These are phyloP conservation scores for Ustilago crameri DNA, from an alignment of 1,284 basidiomycete genomes.

Conservation along the genomic window DNA sequence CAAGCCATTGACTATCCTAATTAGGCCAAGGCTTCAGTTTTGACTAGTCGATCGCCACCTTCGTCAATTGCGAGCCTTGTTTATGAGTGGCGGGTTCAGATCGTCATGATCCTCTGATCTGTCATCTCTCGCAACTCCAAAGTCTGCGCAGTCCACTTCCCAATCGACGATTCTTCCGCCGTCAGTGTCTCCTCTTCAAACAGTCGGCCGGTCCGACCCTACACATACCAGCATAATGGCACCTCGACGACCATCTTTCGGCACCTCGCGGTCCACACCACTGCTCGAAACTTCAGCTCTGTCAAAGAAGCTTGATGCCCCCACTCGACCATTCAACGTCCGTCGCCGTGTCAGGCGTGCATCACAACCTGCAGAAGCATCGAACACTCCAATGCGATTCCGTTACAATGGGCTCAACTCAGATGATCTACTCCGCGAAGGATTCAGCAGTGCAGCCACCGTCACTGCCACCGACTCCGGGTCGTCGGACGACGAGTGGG, in stretches of 20 bases:
- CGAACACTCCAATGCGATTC: slow-evolving; percentile 11
- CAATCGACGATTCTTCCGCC: no score
- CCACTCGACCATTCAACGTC: slow-evolving; percentile 38
- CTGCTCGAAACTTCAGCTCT: slow-evolving; percentile 12
- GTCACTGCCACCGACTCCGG: slow-evolving; percentile 39
- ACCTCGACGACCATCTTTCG: slow-evolving; percentile 33
- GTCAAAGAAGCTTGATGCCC: slow-evolving; percentile 9
- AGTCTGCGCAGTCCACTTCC: no score
- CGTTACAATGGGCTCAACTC: slow-evolving; percentile 11
- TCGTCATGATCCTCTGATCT: not conserved
- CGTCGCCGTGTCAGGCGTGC: slow-evolving; percentile 31
- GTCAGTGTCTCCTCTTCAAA: no score
- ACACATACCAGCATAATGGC: slow-evolving; percentile 8
- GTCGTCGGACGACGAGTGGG: slow-evolving; percentile 44
- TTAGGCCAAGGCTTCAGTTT: no score
- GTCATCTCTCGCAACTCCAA: no score
- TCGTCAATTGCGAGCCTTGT: not conserved
- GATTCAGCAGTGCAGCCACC: slow-evolving; percentile 31
- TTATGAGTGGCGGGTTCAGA: no score
- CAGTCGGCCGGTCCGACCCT: slow-evolving; percentile 9
- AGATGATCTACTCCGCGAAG: slow-evolving; percentile 19
- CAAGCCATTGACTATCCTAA: no score
- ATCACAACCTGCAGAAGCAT: slow-evolving; percentile 30
- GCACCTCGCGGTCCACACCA: slow-evolving; percentile 31
- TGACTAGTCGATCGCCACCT: slow-evolving; percentile 3